Percentiles rank a stretch among this genome's conserved stretches.
Conservation (phyloP, 164 flowering plant species). For the Sextonia rubra region DNA sequence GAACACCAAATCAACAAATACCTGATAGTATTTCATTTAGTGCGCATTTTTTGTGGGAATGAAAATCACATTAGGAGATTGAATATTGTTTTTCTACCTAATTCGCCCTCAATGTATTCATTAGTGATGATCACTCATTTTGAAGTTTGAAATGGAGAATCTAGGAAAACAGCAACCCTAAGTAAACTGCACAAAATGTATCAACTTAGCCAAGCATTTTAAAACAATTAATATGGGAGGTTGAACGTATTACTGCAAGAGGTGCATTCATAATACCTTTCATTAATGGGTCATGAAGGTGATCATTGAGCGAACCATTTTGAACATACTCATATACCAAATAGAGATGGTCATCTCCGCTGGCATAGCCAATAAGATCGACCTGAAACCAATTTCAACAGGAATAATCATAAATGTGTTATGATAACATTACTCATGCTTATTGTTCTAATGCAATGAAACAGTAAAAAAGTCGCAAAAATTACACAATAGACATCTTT, state of each 20-base stretch:
- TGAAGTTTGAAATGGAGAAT: not conserved
- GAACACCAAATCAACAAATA: no score
- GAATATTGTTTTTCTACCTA: not conserved
- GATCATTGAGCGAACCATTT: conserved; percentile 60
- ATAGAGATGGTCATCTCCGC: conserved; percentile 61
- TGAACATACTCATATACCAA: conserved; percentile 55
- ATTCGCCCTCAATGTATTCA: not conserved
- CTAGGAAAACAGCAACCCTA: not conserved
- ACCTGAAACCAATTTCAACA: conserved; percentile 32
- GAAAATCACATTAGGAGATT: not conserved
- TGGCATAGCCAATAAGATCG: conserved; percentile 61
- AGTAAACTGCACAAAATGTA: not conserved
- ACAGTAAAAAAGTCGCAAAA: not conserved
- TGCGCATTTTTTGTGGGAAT: not conserved
- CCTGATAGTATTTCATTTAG: no score
- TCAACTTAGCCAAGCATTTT: not conserved
- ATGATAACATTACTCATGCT: not conserved
- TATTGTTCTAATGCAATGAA: not conserved
- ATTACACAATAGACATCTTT: not conserved
- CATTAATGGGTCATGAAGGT: conserved; percentile 61
- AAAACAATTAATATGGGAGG: not conserved
- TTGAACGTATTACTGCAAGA: not conserved
- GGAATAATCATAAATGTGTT: not conserved
- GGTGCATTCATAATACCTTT: conserved; percentile 29
- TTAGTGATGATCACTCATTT: not conserved